Base-by-base conservation (phyloP, 2,329 filamentous ascomycete species). In the Aspergillus candidus region DNA sequence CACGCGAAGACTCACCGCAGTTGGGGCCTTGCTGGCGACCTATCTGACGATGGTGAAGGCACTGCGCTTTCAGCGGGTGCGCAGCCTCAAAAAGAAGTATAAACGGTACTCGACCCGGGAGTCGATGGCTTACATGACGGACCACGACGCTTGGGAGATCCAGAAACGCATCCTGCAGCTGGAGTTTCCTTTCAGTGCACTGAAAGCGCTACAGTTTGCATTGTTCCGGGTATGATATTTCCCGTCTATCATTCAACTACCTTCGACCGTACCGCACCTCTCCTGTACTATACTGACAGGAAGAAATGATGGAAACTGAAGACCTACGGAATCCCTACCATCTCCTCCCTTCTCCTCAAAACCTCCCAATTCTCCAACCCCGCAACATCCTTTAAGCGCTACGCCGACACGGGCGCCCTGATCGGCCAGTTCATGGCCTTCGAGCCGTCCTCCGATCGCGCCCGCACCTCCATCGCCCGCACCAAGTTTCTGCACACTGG, bases 401-500 rank as follows among this genome's bases (percentile, higher is more conserved):
- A 73, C 41, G 69, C 71, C 3, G 77, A 79, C 54, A 79, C 77
- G 0, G 65, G 60, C 0, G 61, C 74, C 0, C 59, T 79, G 1
- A 65, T 79, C 12, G 57, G 59, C 2, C 75, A 79, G 49, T 70
- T 77, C 44, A 64, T 71, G 36, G 55, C 64, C 5, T 67, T 72
- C 42, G 57, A 67, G 3, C 70, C 72, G 0, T 54, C 61, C 13
- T 73, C 71, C 2, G 62, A 68, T 3, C 68, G 77, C 3, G 64
- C 67, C 3, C 61, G 69, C 6, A 71, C 74, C 4, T 78, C 76
- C 4, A 72, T 84, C 38, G 75, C 79, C 2, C 74, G 80, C 32
- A 79, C 82, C 67, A 84, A 84, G 54, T 83, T 75, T 54, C 67
- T 85, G 1, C 82, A 84, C 56, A 58, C 63, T 11, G 63, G 69